Evolutionary conservation across 768 basidiomycete genomes (phyloP).

Genomic region (Auriscalpium orientale): DNA sequence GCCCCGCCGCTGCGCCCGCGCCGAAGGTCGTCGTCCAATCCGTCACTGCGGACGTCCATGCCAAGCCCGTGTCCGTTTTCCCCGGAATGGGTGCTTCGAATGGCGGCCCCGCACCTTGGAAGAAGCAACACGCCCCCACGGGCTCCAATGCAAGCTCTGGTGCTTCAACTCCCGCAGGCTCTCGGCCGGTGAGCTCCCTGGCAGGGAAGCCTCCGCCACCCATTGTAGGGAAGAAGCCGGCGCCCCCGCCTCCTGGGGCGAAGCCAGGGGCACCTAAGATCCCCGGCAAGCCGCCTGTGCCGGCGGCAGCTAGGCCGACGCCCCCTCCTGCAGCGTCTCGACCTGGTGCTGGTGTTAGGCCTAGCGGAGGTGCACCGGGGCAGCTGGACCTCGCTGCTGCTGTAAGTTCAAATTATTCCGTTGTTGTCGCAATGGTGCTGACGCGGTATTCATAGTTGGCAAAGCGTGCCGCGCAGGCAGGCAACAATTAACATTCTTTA

Average conservation of each 20-base stretch:
- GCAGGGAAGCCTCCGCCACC: constrained; percentile 49
- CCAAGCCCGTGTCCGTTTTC: constrained; percentile 77
- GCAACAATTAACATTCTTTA: not conserved
- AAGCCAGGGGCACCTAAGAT: constrained; percentile 47
- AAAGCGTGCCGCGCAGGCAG: constrained; percentile 65
- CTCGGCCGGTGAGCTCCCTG: constrained; percentile 44
- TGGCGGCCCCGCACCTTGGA: constrained; percentile 70
- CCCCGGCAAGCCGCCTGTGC: constrained; percentile 55
- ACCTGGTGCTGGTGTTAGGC: constrained; percentile 31
- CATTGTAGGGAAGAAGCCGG: constrained; percentile 51
- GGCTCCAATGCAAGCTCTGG: constrained; percentile 22
- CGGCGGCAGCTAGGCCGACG: constrained; percentile 45
- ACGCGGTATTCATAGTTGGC: not conserved
- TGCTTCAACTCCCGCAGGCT: constrained; percentile 35
- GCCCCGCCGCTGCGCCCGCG: constrained; percentile 15
- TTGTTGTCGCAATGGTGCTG: constrained; percentile 4
- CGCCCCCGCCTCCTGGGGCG: constrained; percentile 45
- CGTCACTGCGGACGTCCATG: constrained; percentile 48
- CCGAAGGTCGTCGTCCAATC: constrained; percentile 27
- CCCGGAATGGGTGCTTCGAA: constrained; percentile 65
- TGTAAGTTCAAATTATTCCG: constrained; percentile 37
- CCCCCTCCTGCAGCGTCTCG: constrained; percentile 27
- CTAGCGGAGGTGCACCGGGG: constrained; percentile 37
- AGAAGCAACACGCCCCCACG: constrained; percentile 35
- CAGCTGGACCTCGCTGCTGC: constrained; percentile 82